A percentile compares a stretch with the other conserved stretches of the same genome.
Conservation (phyloP, 225 moss, liverwort and hornwort genomes). For the Anthoceros angustus region DNA sequence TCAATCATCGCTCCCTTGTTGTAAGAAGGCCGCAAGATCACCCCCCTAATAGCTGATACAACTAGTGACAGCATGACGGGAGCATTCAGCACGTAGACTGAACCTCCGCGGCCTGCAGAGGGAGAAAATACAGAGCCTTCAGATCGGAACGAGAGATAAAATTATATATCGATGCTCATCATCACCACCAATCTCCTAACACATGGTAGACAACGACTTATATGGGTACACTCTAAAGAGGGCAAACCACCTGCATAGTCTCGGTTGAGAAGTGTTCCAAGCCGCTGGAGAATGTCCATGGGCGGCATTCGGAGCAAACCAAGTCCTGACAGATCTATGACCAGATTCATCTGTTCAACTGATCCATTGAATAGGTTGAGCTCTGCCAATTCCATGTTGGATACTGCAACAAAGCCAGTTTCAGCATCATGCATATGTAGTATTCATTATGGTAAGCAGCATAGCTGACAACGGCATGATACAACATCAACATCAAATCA, state of each 20-base stretch:
- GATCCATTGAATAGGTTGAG: slow-evolving; percentile 38
- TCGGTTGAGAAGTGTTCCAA: slow-evolving; percentile 62
- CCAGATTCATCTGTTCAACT: slow-evolving; percentile 61
- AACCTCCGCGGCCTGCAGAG: slow-evolving; percentile 53
- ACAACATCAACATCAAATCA: not conserved
- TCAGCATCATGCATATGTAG: not conserved
- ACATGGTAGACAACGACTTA: not conserved
- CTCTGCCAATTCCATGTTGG: slow-evolving; percentile 67
- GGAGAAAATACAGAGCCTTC: slow-evolving; percentile 5
- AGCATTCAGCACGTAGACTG: slow-evolving; percentile 55
- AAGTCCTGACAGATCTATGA: slow-evolving; percentile 69
- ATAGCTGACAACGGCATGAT: not conserved
- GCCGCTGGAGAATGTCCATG: slow-evolving; percentile 48
- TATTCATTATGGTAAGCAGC: not conserved
- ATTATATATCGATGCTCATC: not conserved
- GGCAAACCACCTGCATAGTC: slow-evolving; percentile 55
- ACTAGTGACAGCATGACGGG: slow-evolving; percentile 73
- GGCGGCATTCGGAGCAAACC: slow-evolving; percentile 60
- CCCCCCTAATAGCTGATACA: slow-evolving; percentile 46
- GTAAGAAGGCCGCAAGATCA: slow-evolving; percentile 43
- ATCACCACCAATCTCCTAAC: not conserved
- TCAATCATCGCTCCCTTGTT: slow-evolving; percentile 49
- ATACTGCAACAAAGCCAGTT: slow-evolving; percentile 25
- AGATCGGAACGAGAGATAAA: not conserved
- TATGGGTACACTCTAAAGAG: not conserved